Percentiles rank a stretch among this genome's conserved stretches.
Conservation (phyloP, 345 rosid genomes). For the Eutrema yunnanense region DNA sequence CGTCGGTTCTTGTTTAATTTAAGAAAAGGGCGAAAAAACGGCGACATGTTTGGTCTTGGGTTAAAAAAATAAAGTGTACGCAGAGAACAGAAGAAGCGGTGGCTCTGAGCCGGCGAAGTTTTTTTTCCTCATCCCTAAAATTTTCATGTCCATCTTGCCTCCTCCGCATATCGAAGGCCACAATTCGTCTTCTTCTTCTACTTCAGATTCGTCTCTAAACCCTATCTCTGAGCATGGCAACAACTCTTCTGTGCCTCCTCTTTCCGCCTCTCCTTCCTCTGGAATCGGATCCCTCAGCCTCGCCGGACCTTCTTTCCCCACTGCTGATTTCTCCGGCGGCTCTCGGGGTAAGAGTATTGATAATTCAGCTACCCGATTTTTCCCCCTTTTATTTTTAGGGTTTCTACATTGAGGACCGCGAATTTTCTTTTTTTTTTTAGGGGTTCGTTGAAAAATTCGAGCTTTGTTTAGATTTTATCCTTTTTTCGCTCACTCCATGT, state of each 20-base stretch:
- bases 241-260: slow-evolving; percentile 25
- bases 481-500: neutral
- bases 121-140: slow-evolving; percentile 18
- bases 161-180: slow-evolving; percentile 45
- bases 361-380: neutral
- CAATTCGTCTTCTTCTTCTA: slow-evolving; percentile 42
- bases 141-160: slow-evolving; percentile 99
- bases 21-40: neutral
- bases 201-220: slow-evolving; percentile 36
- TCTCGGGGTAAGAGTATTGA: slow-evolving; percentile 15
- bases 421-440: neutral
- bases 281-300: slow-evolving; percentile 13
- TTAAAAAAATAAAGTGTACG: neutral
- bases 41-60: neutral
- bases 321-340: neutral
- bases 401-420: neutral
- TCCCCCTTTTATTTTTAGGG: neutral
- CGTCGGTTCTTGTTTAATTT: neutral
- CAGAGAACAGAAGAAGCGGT: slow-evolving; percentile 17
- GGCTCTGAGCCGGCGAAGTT: slow-evolving; percentile 33
- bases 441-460: neutral
- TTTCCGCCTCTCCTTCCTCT: slow-evolving; percentile 28
- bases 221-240: slow-evolving; percentile 66
- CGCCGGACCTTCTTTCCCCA: neutral
- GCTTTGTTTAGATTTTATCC: neutral